Conservation (phyloP, 2,329 filamentous ascomycete genomes). For the Dactylonectria macrodidyma region DNA sequence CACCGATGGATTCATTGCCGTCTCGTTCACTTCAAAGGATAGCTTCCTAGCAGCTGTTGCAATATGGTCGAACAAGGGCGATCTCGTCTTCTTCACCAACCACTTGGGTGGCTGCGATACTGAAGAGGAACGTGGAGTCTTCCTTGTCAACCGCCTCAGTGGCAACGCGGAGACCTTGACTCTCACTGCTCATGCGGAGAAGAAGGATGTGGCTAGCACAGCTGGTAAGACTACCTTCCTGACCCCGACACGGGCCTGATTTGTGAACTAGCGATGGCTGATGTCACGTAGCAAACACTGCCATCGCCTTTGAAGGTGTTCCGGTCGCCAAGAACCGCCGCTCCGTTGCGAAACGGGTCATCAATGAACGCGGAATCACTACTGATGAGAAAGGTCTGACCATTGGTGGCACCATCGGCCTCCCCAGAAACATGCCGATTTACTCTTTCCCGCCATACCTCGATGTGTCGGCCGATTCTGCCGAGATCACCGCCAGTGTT, state of each 20-base stretch:
- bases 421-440: background rate
- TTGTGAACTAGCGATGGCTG: background rate
- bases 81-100: conserved; percentile 57
- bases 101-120: conserved; percentile 56
- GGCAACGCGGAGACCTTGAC: conserved; percentile 46
- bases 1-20: background rate
- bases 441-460: conserved; percentile 8
- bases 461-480: conserved; percentile 11
- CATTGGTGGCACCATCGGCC: background rate
- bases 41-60: conserved; percentile 2
- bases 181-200: conserved; percentile 49
- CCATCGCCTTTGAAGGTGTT: conserved; percentile 14
- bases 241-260: too few relatives aligned
- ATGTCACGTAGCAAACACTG: conserved; percentile 9
- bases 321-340: conserved; percentile 14
- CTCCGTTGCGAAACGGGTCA: background rate
- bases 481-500: conserved; percentile 49
- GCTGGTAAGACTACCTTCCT: conserved; percentile 48
- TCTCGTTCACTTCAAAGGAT: conserved; percentile 13
- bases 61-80: conserved; percentile 10
- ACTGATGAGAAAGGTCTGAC: conserved; percentile 5
- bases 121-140: conserved; percentile 56
- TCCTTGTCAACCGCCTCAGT: conserved; percentile 49
- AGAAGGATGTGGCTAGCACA: conserved; percentile 50
- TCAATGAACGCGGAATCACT: conserved; percentile 8